Conservation (phyloP, 331 rosid species). For the Malus hybrid region DNA sequence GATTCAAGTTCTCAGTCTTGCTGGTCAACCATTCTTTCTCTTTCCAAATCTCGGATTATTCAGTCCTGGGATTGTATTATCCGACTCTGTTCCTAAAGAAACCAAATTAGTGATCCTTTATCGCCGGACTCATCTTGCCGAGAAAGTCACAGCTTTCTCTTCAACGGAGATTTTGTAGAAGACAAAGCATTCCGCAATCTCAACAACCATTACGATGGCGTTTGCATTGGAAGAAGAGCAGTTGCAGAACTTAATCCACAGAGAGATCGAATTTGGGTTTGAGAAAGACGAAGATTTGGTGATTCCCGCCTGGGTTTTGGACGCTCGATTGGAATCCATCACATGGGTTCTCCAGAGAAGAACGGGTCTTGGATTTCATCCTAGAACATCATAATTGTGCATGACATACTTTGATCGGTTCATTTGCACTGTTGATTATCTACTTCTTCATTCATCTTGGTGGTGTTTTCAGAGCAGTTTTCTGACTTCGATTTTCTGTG, state of each 20-base stretch:
- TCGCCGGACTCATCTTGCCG: slow-evolving; percentile 33
- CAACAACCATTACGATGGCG: neutral
- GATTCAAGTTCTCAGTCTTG: too few species aligned
- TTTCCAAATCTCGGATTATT: neutral
- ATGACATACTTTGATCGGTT: too few species aligned
- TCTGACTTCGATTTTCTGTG: too few species aligned
- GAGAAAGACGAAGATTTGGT: slow-evolving; percentile 25
- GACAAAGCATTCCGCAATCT: slow-evolving; percentile 7
- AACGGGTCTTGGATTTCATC: too few species aligned
- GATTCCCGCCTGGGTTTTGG: slow-evolving; percentile 28
- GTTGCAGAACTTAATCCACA: slow-evolving; percentile 34
- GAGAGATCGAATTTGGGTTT: slow-evolving; percentile 43
- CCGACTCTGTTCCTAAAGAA: neutral
- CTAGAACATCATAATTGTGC: too few species aligned
- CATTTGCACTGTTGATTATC: too few species aligned
- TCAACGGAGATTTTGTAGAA: neutral
- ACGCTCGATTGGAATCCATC: slow-evolving; percentile 58
- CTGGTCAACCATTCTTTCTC: too few species aligned
- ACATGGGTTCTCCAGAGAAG: slow-evolving; percentile 50
- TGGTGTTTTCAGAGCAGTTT: too few species aligned
- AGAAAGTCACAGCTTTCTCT: slow-evolving; percentile 12
- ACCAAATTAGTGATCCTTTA: slow-evolving; percentile 19
- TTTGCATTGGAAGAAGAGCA: slow-evolving; percentile 36
- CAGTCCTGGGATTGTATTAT: neutral
- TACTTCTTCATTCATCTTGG: too few species aligned